These are phyloP conservation scores for Cryptococcus neoformans DNA, from an alignment of 1,284 basidiomycete species.

Conservation along the genomic window DNA sequence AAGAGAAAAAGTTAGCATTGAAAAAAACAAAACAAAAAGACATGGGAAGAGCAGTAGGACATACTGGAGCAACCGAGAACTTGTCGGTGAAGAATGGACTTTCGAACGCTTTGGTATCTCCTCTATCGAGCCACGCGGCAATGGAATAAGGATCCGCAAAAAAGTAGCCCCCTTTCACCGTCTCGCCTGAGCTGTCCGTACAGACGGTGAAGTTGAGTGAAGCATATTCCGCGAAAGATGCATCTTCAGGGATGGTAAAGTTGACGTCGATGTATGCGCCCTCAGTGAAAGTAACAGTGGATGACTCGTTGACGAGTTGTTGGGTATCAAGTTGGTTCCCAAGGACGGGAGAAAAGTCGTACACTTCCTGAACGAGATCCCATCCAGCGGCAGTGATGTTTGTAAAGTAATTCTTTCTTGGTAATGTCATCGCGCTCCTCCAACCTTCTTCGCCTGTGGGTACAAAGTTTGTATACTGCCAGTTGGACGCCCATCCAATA, in stretches of 20 bases:
- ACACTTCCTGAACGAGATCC: constrained; percentile 39
- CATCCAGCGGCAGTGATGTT: constrained; percentile 38
- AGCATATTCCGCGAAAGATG: constrained; percentile 2
- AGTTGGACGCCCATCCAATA: constrained; percentile 51
- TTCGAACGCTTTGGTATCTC: constrained; percentile 29
- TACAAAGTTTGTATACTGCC: constrained; percentile 48
- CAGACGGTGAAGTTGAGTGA: constrained; percentile 29
- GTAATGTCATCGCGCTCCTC: constrained; percentile 44
- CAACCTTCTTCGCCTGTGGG: constrained; percentile 46
- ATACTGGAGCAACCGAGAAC: constrained; percentile 21
- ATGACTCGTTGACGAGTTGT: constrained; percentile 9
- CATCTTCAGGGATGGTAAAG: constrained; percentile 19
- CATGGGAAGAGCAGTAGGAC: neutral
- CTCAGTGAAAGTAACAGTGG: constrained; percentile 28
- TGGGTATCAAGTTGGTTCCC: constrained; percentile 3
- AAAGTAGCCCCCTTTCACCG: constrained; percentile 31
- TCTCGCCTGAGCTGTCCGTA: constrained; percentile 15
- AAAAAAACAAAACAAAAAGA: neutral
- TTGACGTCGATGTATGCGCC: constrained; percentile 43
- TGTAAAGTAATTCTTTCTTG: constrained; percentile 34
- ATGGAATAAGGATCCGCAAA: constrained; percentile 2
- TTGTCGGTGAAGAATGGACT: constrained; percentile 47
- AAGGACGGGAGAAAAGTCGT: constrained; percentile 29
- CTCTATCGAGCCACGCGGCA: constrained; percentile 40
- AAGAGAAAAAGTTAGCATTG: too few species aligned